phyloP scores from a whole-genome alignment of 2,329 filamentous ascomycete genomes.

The Penicillium sp. region DNA sequence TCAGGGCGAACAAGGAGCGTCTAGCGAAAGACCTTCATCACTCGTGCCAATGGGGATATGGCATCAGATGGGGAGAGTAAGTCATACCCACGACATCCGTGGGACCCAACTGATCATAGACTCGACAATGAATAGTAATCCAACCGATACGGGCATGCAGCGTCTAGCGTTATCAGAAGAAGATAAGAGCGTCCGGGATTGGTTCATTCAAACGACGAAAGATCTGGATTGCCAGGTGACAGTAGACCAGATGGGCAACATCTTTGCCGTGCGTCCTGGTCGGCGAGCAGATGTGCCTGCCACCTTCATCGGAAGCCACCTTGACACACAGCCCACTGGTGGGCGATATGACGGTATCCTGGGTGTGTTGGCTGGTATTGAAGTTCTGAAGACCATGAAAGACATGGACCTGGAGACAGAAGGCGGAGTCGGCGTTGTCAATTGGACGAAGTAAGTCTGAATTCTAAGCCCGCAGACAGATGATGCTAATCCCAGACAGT shows the following conservation, averaged over 20 bases:
- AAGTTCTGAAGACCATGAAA: slow-evolving; percentile 68
- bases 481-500: slow-evolving; percentile 41
- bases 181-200: slow-evolving; percentile 71
- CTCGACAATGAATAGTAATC: slow-evolving; percentile 24
- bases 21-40: slow-evolving; percentile 65
- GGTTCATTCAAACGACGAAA: slow-evolving; percentile 68
- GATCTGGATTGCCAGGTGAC: slow-evolving; percentile 66
- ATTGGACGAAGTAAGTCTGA: slow-evolving; percentile 45
- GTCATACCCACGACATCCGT: slow-evolving; percentile 29
- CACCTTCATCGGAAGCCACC: slow-evolving; percentile 70
- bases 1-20: slow-evolving; percentile 61
- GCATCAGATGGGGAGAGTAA: slow-evolving; percentile 68
- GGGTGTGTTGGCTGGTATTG: slow-evolving; percentile 71
- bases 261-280: slow-evolving; percentile 72
- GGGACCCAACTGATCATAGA: neutral
- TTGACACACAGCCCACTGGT: slow-evolving; percentile 62
- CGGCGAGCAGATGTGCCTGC: slow-evolving; percentile 58
- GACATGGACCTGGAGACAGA: slow-evolving; percentile 69
- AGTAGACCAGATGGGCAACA: slow-evolving; percentile 77
- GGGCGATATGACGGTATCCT: slow-evolving; percentile 64
- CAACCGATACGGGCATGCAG: slow-evolving; percentile 73
- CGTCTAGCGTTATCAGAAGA: slow-evolving; percentile 70
- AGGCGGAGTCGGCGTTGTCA: slow-evolving; percentile 71
- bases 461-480: neutral
- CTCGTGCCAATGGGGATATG: slow-evolving; percentile 67